Evolutionary conservation across 2,329 filamentous ascomycete genomes (phyloP), one percentile per base, ranked within the genome.

Genomic region (Aspergillus latus): DNA sequence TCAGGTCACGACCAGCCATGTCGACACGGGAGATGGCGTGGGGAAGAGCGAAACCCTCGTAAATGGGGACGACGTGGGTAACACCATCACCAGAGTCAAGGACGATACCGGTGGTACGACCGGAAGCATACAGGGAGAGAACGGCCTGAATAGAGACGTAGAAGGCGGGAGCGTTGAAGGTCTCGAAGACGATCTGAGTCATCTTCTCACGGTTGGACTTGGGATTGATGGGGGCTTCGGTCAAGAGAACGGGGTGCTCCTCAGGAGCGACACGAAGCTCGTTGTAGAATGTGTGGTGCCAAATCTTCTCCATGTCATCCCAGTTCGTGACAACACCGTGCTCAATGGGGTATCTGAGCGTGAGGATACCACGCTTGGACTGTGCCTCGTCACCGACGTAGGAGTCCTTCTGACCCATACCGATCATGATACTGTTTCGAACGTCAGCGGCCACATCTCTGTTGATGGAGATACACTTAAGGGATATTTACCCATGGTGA

Each of bases 201-300:
- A 99, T 99, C 92, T 99, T 99, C 87, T 99, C 94, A 88, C 94
- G 90, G 87, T 99, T 99, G 84, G 90, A 96, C 88, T 97, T 97
- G 80, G 94, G 94, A 88, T 99, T 99, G 88, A 99, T 97, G 71
- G 94, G 94, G 72, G 94, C 94, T 85, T 99, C 94, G 72, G 94
- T 99, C 80, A 99, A 87, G 77, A 99, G 88, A 78, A 97, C 92
- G 73, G 94, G 94, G 88, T 99, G 94, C 89, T 99, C 94, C 87
- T 99, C 94, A 72, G 94, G 94, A 73, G 94, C 94, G 67, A 99
- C 94, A 93, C 94, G 93, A 76, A 99, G 87, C 86, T 99, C 94
- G 84, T 99, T 99, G 90, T 97, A 99, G 87, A 99, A 99, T 77
- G 94, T 97, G 90, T 99, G 94, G 82, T 99, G 94, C 94, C 94